Conservation (phyloP, 1,284 basidiomycete species). For the Malassezia obtusa region DNA sequence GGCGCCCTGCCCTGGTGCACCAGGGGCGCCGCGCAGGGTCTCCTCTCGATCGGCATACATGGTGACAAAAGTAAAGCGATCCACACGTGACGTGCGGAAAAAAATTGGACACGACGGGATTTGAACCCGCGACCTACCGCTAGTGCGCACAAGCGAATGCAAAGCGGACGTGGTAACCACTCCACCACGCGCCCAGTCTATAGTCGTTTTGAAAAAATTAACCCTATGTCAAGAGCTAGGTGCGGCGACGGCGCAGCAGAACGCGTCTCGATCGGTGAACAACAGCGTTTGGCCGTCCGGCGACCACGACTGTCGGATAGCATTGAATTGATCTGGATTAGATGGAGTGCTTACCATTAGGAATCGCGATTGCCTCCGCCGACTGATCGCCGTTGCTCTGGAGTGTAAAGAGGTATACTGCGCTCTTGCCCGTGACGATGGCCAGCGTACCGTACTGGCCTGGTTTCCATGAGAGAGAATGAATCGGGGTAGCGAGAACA, state of each 20-base stretch:
- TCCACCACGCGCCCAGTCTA: conserved; percentile 18
- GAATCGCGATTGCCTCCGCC: conserved; percentile 14
- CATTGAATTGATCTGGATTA: conserved; percentile 5
- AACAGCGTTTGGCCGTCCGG: conserved; percentile 11
- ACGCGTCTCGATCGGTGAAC: not conserved
- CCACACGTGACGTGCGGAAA: not conserved
- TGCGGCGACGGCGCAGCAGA: conserved; percentile 12
- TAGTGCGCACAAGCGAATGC: conserved; percentile 4
- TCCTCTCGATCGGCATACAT: conserved; percentile 45
- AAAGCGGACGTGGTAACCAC: conserved; percentile 22
- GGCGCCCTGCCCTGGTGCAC: not conserved
- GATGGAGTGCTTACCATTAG: conserved; percentile 1
- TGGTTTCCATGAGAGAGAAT: conserved; percentile 66
- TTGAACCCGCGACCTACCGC: conserved; percentile 23
- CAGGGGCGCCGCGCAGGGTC: conserved; percentile 13
- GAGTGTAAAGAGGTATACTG: conserved; percentile 56
- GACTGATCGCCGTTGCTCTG: not conserved
- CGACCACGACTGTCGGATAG: conserved; percentile 3
- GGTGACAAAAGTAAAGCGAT: not conserved
- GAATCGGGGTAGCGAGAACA: conserved; percentile 57
- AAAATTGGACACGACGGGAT: conserved; percentile 23
- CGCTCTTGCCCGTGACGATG: conserved; percentile 60
- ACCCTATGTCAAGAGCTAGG: not conserved
- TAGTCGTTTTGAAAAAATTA: not conserved
- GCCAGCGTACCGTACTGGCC: conserved; percentile 58